These are phyloP conservation scores for Aegilops longissima DNA, from an alignment of 176 grass and related monocot species.

Conservation along the genomic window DNA sequence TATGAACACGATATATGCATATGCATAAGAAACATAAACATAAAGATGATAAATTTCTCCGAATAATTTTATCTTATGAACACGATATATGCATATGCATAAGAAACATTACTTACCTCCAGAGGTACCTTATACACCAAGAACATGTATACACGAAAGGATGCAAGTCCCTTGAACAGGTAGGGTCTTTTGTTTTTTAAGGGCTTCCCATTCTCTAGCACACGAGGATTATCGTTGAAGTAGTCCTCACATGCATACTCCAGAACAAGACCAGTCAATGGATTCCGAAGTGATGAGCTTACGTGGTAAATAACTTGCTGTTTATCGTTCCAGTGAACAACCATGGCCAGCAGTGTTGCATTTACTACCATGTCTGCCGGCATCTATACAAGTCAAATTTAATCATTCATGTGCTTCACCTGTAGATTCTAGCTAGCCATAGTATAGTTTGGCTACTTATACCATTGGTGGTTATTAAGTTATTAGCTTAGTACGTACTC, in stretches of 20 bases:
- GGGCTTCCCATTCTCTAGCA: background rate
- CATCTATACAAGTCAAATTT: background rate
- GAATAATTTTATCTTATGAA: too few relatives aligned
- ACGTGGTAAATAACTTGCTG: background rate
- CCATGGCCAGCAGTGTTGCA: background rate
- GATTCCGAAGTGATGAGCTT: background rate
- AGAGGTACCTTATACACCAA: background rate
- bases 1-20: too few relatives aligned
- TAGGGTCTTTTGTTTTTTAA: background rate
- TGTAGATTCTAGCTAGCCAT: too few relatives aligned
- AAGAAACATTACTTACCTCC: too few relatives aligned
- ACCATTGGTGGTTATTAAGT: too few relatives aligned
- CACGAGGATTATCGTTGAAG: background rate
- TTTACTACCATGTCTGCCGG: slow-evolving; percentile 8
- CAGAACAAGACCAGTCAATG: background rate
- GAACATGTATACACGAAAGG: background rate
- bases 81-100: too few relatives aligned
- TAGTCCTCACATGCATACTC: background rate
- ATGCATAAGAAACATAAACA: too few relatives aligned
- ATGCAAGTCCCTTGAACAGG: background rate
- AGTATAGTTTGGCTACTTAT: too few relatives aligned
- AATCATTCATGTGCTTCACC: too few relatives aligned
- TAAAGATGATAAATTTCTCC: too few relatives aligned
- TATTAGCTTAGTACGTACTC: background rate
- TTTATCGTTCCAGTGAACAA: background rate